Base-by-base conservation (phyloP, 768 basidiomycete genomes). In the Chalciporus chontae region DNA sequence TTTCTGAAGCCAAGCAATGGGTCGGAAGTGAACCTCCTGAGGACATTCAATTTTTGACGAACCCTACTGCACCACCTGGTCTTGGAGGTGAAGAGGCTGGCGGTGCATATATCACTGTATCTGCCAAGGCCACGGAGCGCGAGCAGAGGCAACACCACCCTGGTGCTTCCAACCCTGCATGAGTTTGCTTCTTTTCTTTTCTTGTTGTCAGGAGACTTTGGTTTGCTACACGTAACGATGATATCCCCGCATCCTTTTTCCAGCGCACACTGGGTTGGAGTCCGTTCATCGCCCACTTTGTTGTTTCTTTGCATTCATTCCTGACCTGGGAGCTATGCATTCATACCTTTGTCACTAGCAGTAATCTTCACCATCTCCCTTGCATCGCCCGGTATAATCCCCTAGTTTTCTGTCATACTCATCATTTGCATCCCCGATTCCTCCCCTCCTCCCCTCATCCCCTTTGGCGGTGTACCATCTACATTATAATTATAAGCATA, bases 71-170 rank as follows among this genome's bases (percentile, higher is more conserved):
- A 15, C 88, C 89, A 7, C 88, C 90, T 23, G 88, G 88, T 51
- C 71, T 90, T 32, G 69, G 76, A 13, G 66, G 40, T 21, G 87
- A 90, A 58, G 90, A 90, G 68, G 74, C 79, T 38, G 90, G 90
- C 51, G 85, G 90, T 43, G 87, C 90, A 14, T 92, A 93, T 63
- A 83, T 92, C 60, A 93, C 91, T 14, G 75, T 93, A 45, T 92
- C 90, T 37, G 85, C 87, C 57, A 81, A 82, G 61, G 90, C 81
- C 24, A 83, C 81, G 62, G 86, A 90, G 68, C 80, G 83, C 57
- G 79, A 77, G 63, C 58, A 57, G 53, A 59, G 64, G 58, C 59
- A 64, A 48, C 54, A 53, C 31, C 65, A 62, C 18, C 52, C 57
- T 49, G 48, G 54, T 50, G 43, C 68, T 52, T 57, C 67, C 59